Evolutionary conservation across 2,329 filamentous ascomycete species (phyloP), one percentile per base, ranked within the genome.

Genomic region (Diaporthe batatas): DNA sequence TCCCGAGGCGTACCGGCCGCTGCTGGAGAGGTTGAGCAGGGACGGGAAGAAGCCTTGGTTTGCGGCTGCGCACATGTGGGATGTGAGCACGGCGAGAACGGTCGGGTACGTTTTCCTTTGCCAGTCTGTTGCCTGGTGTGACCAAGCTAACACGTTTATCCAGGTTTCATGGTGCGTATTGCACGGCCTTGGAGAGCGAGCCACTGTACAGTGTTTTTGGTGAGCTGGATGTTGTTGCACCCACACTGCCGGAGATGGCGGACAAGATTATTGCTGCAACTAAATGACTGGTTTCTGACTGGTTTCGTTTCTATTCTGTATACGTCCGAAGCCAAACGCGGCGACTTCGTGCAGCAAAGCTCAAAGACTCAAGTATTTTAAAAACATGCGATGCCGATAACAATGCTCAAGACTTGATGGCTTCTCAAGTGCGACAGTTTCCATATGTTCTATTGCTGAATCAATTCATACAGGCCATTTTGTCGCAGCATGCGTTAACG

Each of bases 61-160:
- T 78, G 87, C 86, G 0, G 87, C 88, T 1, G 87, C 86, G 18
- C 87, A 89, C 80, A 85, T 87, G 83, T 89, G 87, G 88, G 87
- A 90, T 79, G 87, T 87, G 4, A 82, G 82, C 32, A 86, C 87
- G 2, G 87, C 87, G 1, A 81, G 79, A 47, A 83, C 81, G 72
- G 82, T 82, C n/a, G 86, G 86, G 72, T 79, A 72, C 64, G 77
- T 2, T n/a, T 21, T 0, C 7, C 6, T 2, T 25, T 73, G 53
- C 3, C 12, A 2, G 4, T 39, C 16, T 32, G 14, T 16, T 4
- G 6, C 3, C 2, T 11, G 10, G 11, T n/a, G 21, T 34, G 59
- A 8, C 1, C 1, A 23, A 23, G n/a, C 62, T 65, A 42, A 51
- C 2, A 3, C 23, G 18, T 7, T 36, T 8, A 16, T 59, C 12